Evolutionary conservation across 2,329 filamentous ascomycete genomes (phyloP), one percentile per base, ranked within the genome.

Genomic region (Pseudohalonectria lignicola): DNA sequence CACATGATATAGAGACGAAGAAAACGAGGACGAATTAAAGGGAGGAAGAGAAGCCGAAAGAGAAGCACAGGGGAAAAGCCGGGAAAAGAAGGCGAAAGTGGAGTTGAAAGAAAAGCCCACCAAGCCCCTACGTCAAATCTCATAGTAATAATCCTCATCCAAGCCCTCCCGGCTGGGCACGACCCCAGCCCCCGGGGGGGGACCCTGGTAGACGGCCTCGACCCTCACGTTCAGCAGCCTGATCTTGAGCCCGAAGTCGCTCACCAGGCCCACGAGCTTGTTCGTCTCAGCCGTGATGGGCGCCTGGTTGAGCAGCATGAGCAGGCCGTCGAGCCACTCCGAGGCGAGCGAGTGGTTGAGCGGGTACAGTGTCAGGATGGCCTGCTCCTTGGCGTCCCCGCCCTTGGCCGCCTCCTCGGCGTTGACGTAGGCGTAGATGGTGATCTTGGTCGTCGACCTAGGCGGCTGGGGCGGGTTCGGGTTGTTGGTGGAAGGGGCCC

Each of bases 231-330:
- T 98, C 49, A 98, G 66, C 53, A 98, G 63, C 30, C 92, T 71
- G 44, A 98, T 93, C 66, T 94, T 94, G 45, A 96, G 65, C 4
- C 92, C 88, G 55, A 94, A 96, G 48, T 93, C 84, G 52, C 79
- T 79, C 42, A 96, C 84, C 50, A 95, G 65, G 39, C 80, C 78
- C 39, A 95, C 81, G 44, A 96, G 65, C 59, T 92, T 93, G 55
- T 82, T 90, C 26, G 92, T 96, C 62, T 96, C 90, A 3, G 87
- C 77, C n/a, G 92, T 98, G 54, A 98, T 95, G 16, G 92, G 92
- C 42, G 88, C 78, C 60, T 98, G 92, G 53, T 93, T 87, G 18
- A 98, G 71, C 39, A 98, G 69, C 87, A 98, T 94, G 40, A 96
- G 70, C 46, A 98, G 64, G 1, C 92, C 92, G 56, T 98, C 92